Evolutionary conservation across 805 yeast species (phyloP), one percentile per base, ranked within the genome.

Genomic region (Debaryomyces tyrocola): DNA sequence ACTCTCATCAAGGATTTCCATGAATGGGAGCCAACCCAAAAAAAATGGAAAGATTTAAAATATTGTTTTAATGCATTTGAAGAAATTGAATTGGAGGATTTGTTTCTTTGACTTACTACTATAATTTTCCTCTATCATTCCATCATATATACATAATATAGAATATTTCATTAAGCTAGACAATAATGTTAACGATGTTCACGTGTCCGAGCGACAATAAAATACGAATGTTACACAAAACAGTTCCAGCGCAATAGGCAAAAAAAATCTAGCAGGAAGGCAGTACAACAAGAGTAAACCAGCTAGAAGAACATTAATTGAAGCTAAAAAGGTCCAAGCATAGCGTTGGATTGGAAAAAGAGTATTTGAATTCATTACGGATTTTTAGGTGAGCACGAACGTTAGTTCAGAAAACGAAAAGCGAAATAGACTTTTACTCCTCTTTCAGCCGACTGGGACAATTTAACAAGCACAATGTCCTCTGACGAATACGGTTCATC

Each of bases 31-130:
- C 66, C 67, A 2, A 38, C 54, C 6, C 43, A 54, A 4, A 59
- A 59, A 33, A 50, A 46, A 4, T 68, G 73, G 74, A 59, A 59
- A 29, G 74, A 70, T 6, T 43, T 69, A 33, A 59, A 61, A 43
- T 60, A 50, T 43, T 60, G 69, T 37, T 59, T 72, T 17, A 68
- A 66, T 33, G 72, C 66, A 2, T 58, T 72, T 11, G 64, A 57
- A 17, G 72, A 66, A 9, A 43, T 63, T 15, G 59, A 56, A n/a
- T 8, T 59, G 27, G 68, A 62, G 42, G 74, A 66, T 29, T 54
- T 65, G 12, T 40, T 61, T 14, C 43, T 55, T 15, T 39, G 14
- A 31, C 34, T 31, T 31, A 31, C 27, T 24, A 24, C 27, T 24
- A 17, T 24, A 24, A 24, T 24, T 24, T 24, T 24, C 27, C 27